Base-by-base conservation (phyloP, 2,329 filamentous ascomycete species). In the Clonostachys rosea region DNA sequence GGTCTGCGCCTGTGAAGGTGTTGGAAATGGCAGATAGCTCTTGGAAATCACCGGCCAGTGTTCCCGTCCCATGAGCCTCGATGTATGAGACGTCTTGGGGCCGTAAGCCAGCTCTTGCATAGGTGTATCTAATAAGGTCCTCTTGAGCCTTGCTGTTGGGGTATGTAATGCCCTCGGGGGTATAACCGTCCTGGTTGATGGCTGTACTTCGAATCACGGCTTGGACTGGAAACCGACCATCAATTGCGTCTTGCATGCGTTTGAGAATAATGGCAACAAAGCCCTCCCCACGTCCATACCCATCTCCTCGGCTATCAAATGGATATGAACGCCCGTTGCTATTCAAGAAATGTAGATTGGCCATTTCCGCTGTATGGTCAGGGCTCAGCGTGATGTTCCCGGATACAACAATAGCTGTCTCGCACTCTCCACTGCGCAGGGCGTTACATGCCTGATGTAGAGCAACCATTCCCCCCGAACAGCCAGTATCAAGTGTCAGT, bases 231-330 rank as follows among this genome's bases (percentile, higher is more conserved):
- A 75, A 79, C 14, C 78, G 76, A 51, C 81, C 76, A 10, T 66
- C 63, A 6, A 85, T 53, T 1, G 83, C 83, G 56, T 81, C 74
- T 7, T 68, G 63, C 0, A 86, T 63, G 2, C 71, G 71, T 60
- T 86, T 86, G 43, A 87, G 56, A 4, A 86, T 54, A 2, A 87
- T 59, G n/a, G 78, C 69, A 0, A 72, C 80, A 30, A 78, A 68
- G 1, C 82, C 84, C 55, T 87, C 84, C 2, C 82, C 83, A 33
- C 83, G 71, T 0, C 76, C 81, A 55, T 86, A 87, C 1, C 84
- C 84, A 48, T 79, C 76, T n/a, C 79, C 83, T 5, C 71, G 68
- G n/a, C 67, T 58, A 53, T 83, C 82, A 55, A 78, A 84, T 5
- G 76, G 75, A 49, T 73, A 73, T 30, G 66, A 73, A 48, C 67